Base-by-base conservation (phyloP, 164 flowering plant species). In the Cinnamomum micranthum region DNA sequence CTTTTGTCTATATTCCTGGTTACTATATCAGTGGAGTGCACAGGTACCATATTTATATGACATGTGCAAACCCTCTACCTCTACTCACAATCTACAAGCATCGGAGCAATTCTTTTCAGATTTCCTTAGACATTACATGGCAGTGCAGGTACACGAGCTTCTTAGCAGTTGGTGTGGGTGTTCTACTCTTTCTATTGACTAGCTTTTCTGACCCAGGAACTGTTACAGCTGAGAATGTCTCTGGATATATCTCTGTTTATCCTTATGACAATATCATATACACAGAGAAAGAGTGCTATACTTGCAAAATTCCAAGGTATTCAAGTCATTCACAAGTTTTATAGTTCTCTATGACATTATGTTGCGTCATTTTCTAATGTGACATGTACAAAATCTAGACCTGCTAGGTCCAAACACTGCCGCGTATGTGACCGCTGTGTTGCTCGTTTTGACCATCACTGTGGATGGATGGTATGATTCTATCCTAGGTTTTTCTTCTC, bases 201-300 rank as follows among this genome's bases (percentile, higher is more conserved):
- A 93, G 99, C 90, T 93, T 91, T 83, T 90, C 97, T 82, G 99
- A 95, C 85, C 97, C 99, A 52, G 99, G 99, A 81, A 91, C 89
- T 66, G 90, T 93, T 74, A 92, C 81, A 23, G 87, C 84, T 59
- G 86, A 84, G 63, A 93, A 93, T 91, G 93, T 91, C 78, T 80
- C 89, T 72, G 84, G 82, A 33, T 95, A 92, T 81, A 55, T 93
- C 4, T 79, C 86, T 68, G 89, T 89, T 66, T 95, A 95, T 85
- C 97, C 97, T 22, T 93, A 91, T 82, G 98, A 95, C 69, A 84
- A 91, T 78, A 81, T 88, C 28, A 87, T 95, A 65, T 95, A 76
- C 72, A 74, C 82, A 3, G 94, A 93, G 85, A 95, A 91, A 85
- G 87, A 90, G 80, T 95, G 99, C 77, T 62, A 90, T 50, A 93